These are phyloP conservation scores for Fusarium sp. DNA, from an alignment of 2,329 filamentous ascomycete species.

Conservation along the genomic window DNA sequence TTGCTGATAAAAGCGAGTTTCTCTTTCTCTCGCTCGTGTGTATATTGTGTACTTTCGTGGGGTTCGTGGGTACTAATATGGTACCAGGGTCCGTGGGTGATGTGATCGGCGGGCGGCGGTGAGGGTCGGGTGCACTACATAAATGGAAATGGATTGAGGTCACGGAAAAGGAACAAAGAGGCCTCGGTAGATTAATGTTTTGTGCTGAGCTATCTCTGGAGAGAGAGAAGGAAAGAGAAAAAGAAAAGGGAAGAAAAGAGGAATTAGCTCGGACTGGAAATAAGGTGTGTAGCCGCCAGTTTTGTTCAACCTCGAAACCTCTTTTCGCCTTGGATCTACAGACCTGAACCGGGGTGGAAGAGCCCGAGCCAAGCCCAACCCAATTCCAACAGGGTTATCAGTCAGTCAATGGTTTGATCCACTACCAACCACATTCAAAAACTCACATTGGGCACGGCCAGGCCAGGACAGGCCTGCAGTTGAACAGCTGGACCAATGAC, in stretches of 20 bases:
- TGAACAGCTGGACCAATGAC: constrained; percentile 37
- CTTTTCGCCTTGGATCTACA: constrained; percentile 17
- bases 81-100: constrained; percentile 16
- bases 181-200: constrained; percentile 17
- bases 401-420: constrained; percentile 37
- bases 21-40: constrained; percentile 27
- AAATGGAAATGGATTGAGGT: constrained; percentile 14
- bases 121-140: constrained; percentile 35
- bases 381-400: constrained; percentile 29
- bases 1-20: constrained; percentile 12
- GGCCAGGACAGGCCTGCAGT: constrained; percentile 9
- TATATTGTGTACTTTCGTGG: constrained; percentile 1
- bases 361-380: constrained; percentile 46
- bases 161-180: constrained; percentile 11
- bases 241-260: constrained; percentile 17
- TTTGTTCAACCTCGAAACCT: constrained; percentile 24
- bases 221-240: constrained; percentile 10
- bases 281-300: constrained; percentile 17
- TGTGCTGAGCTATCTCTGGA: constrained; percentile 21
- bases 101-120: constrained; percentile 33
- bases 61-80: constrained; percentile 2
- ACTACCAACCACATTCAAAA: constrained; percentile 38
- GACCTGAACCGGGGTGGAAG: constrained; percentile 17
- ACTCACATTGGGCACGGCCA: constrained; percentile 37
- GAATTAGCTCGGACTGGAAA: constrained; percentile 14